These are phyloP conservation scores for Termitomyces sp. DNA, from an alignment of 768 basidiomycete genomes.

Conservation along the genomic window DNA sequence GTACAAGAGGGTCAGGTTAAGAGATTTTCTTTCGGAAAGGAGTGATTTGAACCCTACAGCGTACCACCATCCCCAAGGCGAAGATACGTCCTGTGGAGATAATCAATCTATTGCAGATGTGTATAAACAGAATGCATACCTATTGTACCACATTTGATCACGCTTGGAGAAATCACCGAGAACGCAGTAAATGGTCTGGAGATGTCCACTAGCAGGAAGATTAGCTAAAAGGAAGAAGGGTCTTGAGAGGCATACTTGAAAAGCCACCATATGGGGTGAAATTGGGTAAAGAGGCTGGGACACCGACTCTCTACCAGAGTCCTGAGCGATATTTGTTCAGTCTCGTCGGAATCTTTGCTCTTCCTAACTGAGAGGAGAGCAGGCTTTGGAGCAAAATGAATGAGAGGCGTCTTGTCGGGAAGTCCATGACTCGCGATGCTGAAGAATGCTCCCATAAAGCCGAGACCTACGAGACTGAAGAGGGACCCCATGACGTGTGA, in stretches of 20 bases:
- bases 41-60: constrained; percentile 34
- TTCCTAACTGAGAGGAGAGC: constrained; percentile 28
- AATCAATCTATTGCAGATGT: neutral
- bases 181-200: constrained; percentile 59
- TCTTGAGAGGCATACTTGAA: constrained; percentile 29
- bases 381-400: constrained; percentile 37
- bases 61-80: constrained; percentile 58
- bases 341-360: constrained; percentile 21
- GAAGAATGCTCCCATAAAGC: constrained; percentile 30
- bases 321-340: constrained; percentile 32
- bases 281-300: constrained; percentile 33
- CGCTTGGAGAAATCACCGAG: constrained; percentile 53
- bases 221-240: neutral
- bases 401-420: constrained; percentile 18
- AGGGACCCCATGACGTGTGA: constrained; percentile 19
- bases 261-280: constrained; percentile 46
- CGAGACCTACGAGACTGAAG: constrained; percentile 23
- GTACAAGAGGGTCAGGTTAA: neutral
- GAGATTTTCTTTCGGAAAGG: neutral
- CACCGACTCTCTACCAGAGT: constrained; percentile 35
- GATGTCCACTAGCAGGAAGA: constrained; percentile 42
- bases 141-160: constrained; percentile 50
- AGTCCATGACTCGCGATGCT: constrained; percentile 12
- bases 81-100: constrained; percentile 35
- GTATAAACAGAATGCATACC: constrained; percentile 26